Evolutionary conservation across 495 filamentous ascomycete species (phyloP).

Genomic region (Stereocaulon alpinum): DNA sequence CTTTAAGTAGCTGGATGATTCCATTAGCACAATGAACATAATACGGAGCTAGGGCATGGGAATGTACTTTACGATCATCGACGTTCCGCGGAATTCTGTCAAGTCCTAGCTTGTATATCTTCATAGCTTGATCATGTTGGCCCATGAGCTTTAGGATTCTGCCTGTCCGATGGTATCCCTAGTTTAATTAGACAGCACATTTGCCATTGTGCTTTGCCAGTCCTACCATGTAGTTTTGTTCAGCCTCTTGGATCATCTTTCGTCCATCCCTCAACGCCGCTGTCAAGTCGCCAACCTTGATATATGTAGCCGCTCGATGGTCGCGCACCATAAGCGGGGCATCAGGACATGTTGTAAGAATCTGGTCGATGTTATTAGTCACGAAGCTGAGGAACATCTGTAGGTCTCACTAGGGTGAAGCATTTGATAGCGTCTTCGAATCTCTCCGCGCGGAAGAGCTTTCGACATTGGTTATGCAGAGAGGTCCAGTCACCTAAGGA

Average conservation of each 20-base stretch:
- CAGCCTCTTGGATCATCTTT: slow-evolving; percentile 45
- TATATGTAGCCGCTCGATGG: slow-evolving; percentile 49
- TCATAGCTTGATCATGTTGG: slow-evolving; percentile 41
- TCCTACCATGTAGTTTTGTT: slow-evolving; percentile 37
- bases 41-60: neutral
- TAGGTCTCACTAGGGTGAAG: slow-evolving; percentile 32
- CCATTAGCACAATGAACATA: slow-evolving; percentile 12
- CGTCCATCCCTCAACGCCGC: slow-evolving; percentile 49
- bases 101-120: slow-evolving; percentile 53
- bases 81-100: slow-evolving; percentile 36
- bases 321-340: slow-evolving; percentile 41
- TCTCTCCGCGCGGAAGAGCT: slow-evolving; percentile 32
- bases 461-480: slow-evolving; percentile 32
- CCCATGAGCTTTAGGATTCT: slow-evolving; percentile 48
- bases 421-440: slow-evolving; percentile 33
- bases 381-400: slow-evolving; percentile 2
- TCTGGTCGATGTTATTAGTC: slow-evolving; percentile 24
- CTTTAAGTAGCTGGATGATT: slow-evolving; percentile 30
- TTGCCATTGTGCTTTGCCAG: neutral
- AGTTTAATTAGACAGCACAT: neutral
- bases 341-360: slow-evolving; percentile 26
- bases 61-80: slow-evolving; percentile 36
- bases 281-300: slow-evolving; percentile 44
- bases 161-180: slow-evolving; percentile 58
- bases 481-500: slow-evolving; percentile 12